Conservation (phyloP, 140 eudicot genomes). For the Oenanthe javanica region DNA sequence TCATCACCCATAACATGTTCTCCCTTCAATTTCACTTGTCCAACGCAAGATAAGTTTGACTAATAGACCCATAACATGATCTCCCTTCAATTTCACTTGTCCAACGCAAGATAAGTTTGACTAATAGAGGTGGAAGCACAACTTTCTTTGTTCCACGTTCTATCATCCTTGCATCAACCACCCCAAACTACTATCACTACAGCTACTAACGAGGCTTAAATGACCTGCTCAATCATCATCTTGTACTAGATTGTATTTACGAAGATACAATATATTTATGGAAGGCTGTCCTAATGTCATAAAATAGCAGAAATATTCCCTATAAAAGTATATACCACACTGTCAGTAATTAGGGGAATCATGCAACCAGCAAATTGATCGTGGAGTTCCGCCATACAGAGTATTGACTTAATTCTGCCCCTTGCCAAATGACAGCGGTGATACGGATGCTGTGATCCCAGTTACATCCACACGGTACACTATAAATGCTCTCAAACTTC, state of each 20-base stretch:
- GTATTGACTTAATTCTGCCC: neutral
- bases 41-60: too few relatives aligned
- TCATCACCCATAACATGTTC: neutral
- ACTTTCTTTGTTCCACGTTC: neutral
- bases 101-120: neutral
- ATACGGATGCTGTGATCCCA: conserved; percentile 90
- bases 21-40: conserved; percentile 7
- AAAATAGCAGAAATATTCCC: neutral
- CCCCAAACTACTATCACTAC: neutral
- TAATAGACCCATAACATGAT: neutral
- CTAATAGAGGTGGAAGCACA: too few relatives aligned
- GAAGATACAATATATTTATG: neutral
- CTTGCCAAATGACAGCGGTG: conserved; percentile 50
- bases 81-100: neutral
- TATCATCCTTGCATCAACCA: neutral
- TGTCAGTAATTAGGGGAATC: neutral
- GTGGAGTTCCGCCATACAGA: neutral
- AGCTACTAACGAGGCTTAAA: conserved; percentile 38
- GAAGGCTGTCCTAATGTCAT: neutral
- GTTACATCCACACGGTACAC: conserved; percentile 90
- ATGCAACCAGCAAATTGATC: neutral
- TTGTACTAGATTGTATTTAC: neutral
- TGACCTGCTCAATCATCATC: conserved; percentile 23
- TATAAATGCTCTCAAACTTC: conserved; percentile 72
- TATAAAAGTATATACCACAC: neutral